These are phyloP conservation scores for Botrytis aclada DNA, from an alignment of 2,329 filamentous ascomycete genomes.

Conservation along the genomic window DNA sequence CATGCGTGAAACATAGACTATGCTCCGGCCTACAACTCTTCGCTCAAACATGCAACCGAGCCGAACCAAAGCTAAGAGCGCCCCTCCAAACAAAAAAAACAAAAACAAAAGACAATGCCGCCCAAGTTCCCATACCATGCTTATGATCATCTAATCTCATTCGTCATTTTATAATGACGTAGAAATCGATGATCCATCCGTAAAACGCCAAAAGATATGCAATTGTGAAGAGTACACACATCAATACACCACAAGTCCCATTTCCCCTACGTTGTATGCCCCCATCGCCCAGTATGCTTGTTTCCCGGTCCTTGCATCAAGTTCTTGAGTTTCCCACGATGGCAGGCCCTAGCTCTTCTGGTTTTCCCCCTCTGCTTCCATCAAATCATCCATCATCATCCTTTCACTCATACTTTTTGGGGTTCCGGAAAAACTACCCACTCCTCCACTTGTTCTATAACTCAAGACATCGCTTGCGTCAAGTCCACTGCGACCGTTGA, in stretches of 20 bases:
- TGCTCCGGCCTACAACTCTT: background rate
- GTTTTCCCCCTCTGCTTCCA: conserved; percentile 24
- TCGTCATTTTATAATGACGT: background rate
- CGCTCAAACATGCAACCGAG: background rate
- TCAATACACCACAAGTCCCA: conserved; percentile 1
- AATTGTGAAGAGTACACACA: conserved; percentile 7
- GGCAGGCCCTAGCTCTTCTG: background rate
- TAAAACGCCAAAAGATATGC: conserved; percentile 10
- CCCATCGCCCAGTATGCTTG: background rate
- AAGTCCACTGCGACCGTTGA: conserved; percentile 38
- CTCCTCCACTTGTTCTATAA: conserved; percentile 28
- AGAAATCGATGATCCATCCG: background rate
- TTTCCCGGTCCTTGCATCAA: background rate
- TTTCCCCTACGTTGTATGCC: background rate
- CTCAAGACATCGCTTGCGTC: conserved; percentile 33
- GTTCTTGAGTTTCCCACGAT: background rate
- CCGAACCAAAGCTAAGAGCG: background rate
- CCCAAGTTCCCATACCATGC: background rate
- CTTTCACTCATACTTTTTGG: conserved; percentile 36
- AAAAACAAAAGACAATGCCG: background rate
- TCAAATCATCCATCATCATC: conserved; percentile 36
- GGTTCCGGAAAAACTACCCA: conserved; percentile 29
- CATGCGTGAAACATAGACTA: conserved; percentile 2
- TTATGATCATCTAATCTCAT: background rate
- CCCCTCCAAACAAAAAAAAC: background rate